phyloP scores from a whole-genome alignment of 2,329 filamentous ascomycete genomes.

The Paracoccidioides lutzii region DNA sequence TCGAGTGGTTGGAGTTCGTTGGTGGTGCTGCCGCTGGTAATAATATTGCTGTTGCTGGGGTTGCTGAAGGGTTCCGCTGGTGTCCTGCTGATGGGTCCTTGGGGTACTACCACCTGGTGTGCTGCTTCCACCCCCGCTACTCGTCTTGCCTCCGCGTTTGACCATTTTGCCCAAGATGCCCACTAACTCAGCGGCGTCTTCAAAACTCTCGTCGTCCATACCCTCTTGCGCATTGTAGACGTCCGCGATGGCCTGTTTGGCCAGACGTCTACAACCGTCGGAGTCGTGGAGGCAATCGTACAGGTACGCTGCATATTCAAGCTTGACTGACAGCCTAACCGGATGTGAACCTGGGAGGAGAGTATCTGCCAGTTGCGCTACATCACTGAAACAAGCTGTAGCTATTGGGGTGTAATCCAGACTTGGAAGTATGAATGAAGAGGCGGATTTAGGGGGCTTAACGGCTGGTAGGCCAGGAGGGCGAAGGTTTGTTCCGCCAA shows the following conservation, averaged over 20 bases:
- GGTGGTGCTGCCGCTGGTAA: constrained; percentile 7
- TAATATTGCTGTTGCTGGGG: constrained; percentile 7
- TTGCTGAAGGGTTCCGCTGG: constrained; percentile 5
- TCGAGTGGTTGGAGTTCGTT: neutral
- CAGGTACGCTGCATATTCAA: constrained; percentile 84
- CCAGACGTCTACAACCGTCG: constrained; percentile 61
- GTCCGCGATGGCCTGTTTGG: constrained; percentile 71
- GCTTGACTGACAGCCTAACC: constrained; percentile 73
- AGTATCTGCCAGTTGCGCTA: constrained; percentile 57
- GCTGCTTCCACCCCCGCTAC: constrained; percentile 20
- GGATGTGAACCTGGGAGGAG: constrained; percentile 81
- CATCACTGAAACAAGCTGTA: constrained; percentile 66
- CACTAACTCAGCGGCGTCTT: constrained; percentile 79
- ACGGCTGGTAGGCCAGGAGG: constrained; percentile 28
- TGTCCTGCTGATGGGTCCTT: neutral
- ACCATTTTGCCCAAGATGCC: constrained; percentile 79
- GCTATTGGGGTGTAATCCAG: constrained; percentile 75
- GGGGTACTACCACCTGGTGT: constrained; percentile 17
- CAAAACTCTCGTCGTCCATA: constrained; percentile 91
- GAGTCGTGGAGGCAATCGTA: constrained; percentile 85
- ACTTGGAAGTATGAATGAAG: constrained; percentile 67
- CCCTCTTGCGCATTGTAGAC: constrained; percentile 85
- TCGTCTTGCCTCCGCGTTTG: constrained; percentile 49
- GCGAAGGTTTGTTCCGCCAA: constrained; percentile 40
- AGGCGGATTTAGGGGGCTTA: constrained; percentile 29